Base-by-base conservation (phyloP, 345 rosid genomes). In the Boechera divaricarpa region DNA sequence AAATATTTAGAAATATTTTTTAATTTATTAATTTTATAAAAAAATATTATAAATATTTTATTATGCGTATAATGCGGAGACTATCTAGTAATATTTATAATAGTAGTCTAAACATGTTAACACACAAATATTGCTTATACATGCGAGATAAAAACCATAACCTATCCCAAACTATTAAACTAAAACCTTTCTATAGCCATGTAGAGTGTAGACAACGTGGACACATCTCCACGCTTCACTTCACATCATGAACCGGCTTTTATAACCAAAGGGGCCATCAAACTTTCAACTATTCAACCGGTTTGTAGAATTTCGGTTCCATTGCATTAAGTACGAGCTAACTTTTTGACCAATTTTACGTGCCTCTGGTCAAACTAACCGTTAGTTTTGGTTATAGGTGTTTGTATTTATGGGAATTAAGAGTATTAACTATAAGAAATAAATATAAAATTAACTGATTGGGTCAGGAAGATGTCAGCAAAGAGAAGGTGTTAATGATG, bases 271-370 rank as follows among this genome's bases (percentile, higher is more conserved):
- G 7, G 10, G 8, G 21, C 45, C 62, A 75, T 75, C 74, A 75
- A 76, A 76, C 79, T 76, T 76, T 76, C 80, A 70, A 77, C 29
- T 39, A 24, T 52, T 59, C 7, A n/a, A 70, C 21, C 59, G 59
- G 63, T 62, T 69, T 24, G 47, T 61, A 53, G 75, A 76, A 69
- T 53, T 61, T 76, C 75, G 49, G 80, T 53, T 76, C 51, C 32
- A 10, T 61, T n/a, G 70, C 64, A 76, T 42, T 76, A 62, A 63
- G 3, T 41, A 42, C 52, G 52, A 77, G 55, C 76, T 54, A 77
- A 77, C 76, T 77, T 69, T 63, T 63, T 32, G 49, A 62, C 57
- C 54, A 29, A 32, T 32, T 57, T 45, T 45, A 16, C 15, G 57
- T 47, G 26, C 35, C 26, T 29, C n/a, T 52, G 29, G 31, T 55